Evolutionary conservation across 352 stramenopile species (phyloP).

Genomic region (Globisporangium yorkense): DNA sequence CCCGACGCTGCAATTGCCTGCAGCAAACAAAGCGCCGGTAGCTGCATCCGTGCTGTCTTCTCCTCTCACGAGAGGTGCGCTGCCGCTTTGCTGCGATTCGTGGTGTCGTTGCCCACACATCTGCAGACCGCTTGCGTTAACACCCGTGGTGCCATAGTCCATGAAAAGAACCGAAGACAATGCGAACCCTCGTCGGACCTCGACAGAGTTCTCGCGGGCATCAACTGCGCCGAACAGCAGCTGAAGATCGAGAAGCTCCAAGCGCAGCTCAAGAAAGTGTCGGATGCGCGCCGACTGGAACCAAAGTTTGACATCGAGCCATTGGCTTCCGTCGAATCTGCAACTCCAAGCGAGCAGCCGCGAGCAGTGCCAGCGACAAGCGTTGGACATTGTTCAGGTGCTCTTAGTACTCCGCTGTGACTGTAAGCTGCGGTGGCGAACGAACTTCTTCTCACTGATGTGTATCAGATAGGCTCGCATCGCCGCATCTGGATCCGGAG

Average conservation of each 20-base stretch:
- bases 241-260: conserved; percentile 30
- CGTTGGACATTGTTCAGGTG: neutral
- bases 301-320: conserved; percentile 18
- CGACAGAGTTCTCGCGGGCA: conserved; percentile 9
- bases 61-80: neutral
- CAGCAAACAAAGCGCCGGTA: neutral
- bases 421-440: neutral
- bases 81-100: neutral
- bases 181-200: conserved; percentile 7
- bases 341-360: no score
- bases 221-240: conserved; percentile 24
- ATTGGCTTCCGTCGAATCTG: neutral
- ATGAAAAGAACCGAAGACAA: neutral
- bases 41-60: neutral
- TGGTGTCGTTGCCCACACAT: no score
- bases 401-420: neutral
- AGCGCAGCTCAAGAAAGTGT: conserved; percentile 24
- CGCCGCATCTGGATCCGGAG: no score
- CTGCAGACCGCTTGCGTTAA: neutral
- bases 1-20: neutral
- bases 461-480: neutral
- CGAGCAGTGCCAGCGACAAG: no score
- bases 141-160: neutral
- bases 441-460: neutral
- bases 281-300: conserved; percentile 21